Conservation (phyloP, 768 basidiomycete genomes). For the Tubosaeta sp. region DNA sequence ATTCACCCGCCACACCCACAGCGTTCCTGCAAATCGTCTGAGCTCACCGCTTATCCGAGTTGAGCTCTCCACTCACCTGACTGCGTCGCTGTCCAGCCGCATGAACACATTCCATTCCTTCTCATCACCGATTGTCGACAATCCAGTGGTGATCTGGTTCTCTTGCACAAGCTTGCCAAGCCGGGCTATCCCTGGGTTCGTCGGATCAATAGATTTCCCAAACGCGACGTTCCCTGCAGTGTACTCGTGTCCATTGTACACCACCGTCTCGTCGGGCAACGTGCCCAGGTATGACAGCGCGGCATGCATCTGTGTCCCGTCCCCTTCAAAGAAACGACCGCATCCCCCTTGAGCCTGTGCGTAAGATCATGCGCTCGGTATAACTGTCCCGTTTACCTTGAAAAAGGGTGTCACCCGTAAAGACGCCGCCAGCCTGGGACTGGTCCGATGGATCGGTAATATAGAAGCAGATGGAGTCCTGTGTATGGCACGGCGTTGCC, state of each 20-base stretch:
- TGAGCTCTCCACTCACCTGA: conserved; percentile 47
- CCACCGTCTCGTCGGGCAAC: conserved; percentile 74
- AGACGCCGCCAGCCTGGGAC: conserved; percentile 67
- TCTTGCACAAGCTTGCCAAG: conserved; percentile 54
- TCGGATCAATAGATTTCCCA: conserved; percentile 58
- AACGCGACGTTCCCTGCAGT: conserved; percentile 72
- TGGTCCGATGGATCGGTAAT: conserved; percentile 48
- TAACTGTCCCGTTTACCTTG: conserved; percentile 25
- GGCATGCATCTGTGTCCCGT: conserved; percentile 71
- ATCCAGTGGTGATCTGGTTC: conserved; percentile 67
- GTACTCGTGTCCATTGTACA: conserved; percentile 93
- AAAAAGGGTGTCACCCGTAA: conserved; percentile 95
- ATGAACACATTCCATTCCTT: conserved; percentile 96
- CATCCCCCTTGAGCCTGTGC: conserved; percentile 58
- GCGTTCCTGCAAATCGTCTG: conserved; percentile 40
- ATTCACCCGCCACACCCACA: conserved; percentile 39
- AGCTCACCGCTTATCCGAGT: background rate
- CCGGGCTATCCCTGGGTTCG: conserved; percentile 54
- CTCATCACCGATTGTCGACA: conserved; percentile 89
- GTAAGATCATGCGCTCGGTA: background rate
- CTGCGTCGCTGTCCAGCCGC: conserved; percentile 60
- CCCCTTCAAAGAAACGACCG: conserved; percentile 93
- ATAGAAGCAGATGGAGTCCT: conserved; percentile 93
- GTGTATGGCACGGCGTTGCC: conserved; percentile 91
- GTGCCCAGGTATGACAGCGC: conserved; percentile 64